Evolutionary conservation across 768 basidiomycete genomes (phyloP).

Genomic region (Trametes gibbosa): DNA sequence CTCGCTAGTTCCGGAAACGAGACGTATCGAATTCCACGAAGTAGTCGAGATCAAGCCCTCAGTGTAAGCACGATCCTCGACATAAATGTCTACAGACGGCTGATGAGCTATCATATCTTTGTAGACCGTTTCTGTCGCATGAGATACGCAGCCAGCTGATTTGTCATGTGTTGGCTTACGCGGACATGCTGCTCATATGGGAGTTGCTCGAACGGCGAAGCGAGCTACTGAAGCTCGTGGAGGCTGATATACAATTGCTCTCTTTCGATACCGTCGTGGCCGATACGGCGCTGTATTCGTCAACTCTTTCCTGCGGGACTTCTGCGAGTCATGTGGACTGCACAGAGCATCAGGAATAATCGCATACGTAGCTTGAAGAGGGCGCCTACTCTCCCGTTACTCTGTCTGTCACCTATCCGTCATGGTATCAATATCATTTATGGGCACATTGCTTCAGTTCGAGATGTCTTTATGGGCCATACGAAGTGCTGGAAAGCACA

Average conservation of each 20-base stretch:
- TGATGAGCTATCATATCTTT: neutral
- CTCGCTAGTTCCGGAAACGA: slow-evolving; percentile 39
- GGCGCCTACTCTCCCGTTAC: slow-evolving; percentile 51
- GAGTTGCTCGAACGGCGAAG: slow-evolving; percentile 64
- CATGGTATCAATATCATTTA: slow-evolving; percentile 44
- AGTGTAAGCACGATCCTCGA: neutral
- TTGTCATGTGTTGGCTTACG: slow-evolving; percentile 66
- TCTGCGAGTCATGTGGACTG: slow-evolving; percentile 25
- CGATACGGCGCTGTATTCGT: slow-evolving; percentile 26
- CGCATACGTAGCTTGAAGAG: slow-evolving; percentile 40
- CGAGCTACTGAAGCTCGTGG: slow-evolving; percentile 69
- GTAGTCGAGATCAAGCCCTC: slow-evolving; percentile 12
- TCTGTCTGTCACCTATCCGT: slow-evolving; percentile 75
- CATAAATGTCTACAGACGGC: slow-evolving; percentile 6
- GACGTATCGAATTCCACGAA: slow-evolving; percentile 32
- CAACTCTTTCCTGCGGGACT: too few species aligned
- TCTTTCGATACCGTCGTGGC: slow-evolving; percentile 23
- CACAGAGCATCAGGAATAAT: slow-evolving; percentile 30
- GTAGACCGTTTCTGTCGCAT: slow-evolving; percentile 30
- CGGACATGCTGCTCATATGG: slow-evolving; percentile 77
- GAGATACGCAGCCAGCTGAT: slow-evolving; percentile 43
- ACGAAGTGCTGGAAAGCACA: slow-evolving; percentile 25
- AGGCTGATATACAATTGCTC: slow-evolving; percentile 27
- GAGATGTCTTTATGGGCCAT: slow-evolving; percentile 26
- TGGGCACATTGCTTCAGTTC: slow-evolving; percentile 16